Base-by-base conservation (phyloP, 2,329 filamentous ascomycete species). In the Pezicula neosporulosa region DNA sequence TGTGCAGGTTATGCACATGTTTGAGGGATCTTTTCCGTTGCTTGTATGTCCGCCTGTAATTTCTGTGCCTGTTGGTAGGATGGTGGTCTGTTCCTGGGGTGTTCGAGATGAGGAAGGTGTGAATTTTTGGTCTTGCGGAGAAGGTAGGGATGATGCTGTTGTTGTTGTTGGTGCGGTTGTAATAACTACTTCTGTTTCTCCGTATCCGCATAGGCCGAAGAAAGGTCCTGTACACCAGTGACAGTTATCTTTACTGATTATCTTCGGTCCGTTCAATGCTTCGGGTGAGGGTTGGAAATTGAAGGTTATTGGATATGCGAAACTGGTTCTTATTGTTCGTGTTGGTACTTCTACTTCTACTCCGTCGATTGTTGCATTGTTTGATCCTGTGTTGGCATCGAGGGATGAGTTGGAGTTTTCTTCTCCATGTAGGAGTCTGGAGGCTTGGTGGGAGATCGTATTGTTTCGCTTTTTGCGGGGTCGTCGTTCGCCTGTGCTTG, bases 301-400 rank as follows among this genome's bases (percentile, higher is more conserved):
- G 56, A 67, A 66, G 2, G 24, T 52, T 3, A 67, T 60, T 0
- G 64, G 64, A 42, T 66, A 63, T 6, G 56, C 57, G 46, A 64
- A 66, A 0, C 48, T 21, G 1, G 64, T 67, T 1, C n/a, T 57
- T 35, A 65, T 63, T 1, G 2, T 21, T 38, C 24, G 46, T 52
- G n/a, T 54, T 50, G 3, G 27, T 28, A n/a, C 30, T 33, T 33
- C 30, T 28, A n/a, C 30, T 33, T 33, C 30, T 28, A 49, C 50
- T 1, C 50, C 51, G 24, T 43, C 15, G 9, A 41, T 47, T 4
- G 8, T 45, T 15, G n/a, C 27, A 8, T 27, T 27, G 19, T 12
- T 16, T 4, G 9, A 21, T 27, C n/a, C n/a, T n/a, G 27, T 15
- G 18, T 9, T 27, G 21, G 42, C 2, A 15, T 13, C 24, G 13